Base-by-base conservation (phyloP, 177 flowering plant species). In the Telopea speciosissima region DNA sequence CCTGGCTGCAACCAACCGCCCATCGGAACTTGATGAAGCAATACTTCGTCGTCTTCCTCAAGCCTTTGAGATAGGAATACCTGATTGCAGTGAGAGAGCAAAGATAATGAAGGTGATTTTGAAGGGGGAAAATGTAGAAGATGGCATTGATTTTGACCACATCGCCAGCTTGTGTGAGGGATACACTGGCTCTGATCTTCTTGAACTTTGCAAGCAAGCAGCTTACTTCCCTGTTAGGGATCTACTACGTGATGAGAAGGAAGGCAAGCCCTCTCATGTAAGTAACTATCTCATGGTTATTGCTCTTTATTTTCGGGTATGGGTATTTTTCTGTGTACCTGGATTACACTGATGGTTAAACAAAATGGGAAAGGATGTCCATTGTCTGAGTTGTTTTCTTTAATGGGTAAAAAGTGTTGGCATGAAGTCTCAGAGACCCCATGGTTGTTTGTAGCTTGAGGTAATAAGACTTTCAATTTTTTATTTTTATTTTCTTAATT, bases 11-110 rank as follows among this genome's bases (percentile, higher is more conserved):
- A 96, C 99, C 66, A 96, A 93, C 78, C 95, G 98, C 45, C 99
- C 99, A 67, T 88, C 93, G 59, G 98, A 96, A 75, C 97, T 96
- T 69, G 99, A 96, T 81, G 99, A 96, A 77, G 99, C 99, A 76
- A 96, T 96, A 76, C 89, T 96, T 16, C 81, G 99, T 16, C 96
- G 98, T 59, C 87, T 96, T 78, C 93, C 99, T 64, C 97, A 93
- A 75, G 86, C 97, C 6, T 96, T 96, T 83, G 98, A 96, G 81
- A 90, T 96, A 76, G 97, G 97, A 66, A 70, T 87, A 17, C 99
- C 99, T 45, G 87, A 89, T 56, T 79, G 77, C 40, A 80, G 59
- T 49, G 99, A 91, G 81, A 88, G 99, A 75, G 90, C 78, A 65
- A 84, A 82, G 76, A 93, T 96, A 65, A 72, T 96, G 74, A 87